Base-by-base conservation (phyloP, 2,329 filamentous ascomycete genomes). In the Plenodomus lindquistii region DNA sequence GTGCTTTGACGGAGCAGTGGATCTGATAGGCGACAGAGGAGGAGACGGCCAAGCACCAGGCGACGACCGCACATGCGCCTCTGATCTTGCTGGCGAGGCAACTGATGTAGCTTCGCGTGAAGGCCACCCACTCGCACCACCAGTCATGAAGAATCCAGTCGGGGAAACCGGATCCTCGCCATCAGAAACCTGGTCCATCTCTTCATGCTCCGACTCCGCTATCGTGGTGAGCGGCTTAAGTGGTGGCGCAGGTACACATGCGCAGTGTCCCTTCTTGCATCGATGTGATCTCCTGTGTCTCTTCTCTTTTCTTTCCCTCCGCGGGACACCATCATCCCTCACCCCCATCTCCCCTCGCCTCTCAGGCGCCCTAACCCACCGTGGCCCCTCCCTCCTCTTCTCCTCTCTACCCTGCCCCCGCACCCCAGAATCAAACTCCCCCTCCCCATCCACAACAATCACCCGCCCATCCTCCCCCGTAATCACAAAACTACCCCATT, bases 401-500 rank as follows among this genome's bases (percentile, higher is more conserved):
- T 16, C 37, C 18, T 37, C 35, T 4, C 35, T 4, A 18, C 6
- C 35, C 4, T 5, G 16, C 27, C 27, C n/a, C 27, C 9, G n/a
- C 15, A 34, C 20, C 8, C 63, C 64, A 20, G 63, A 65, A 40
- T 70, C 66, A 44, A 55, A 66, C 37, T 62, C 64, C 1, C 59
- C 64, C 11, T 61, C 50, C 9, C 45, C 35, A 24, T 62, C 66
- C n/a, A 69, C 54, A 13, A 70, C 41, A 17, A 67, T 46, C 5
- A 70, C 60, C 18, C 62, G 27, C n/a, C 64, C 64, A 40, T 64
- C 51, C 1, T 58, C 47, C 1, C 40, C 50, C 31, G 57, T 55
- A 27, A 70, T 65, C 4, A 71, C 45, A 39, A 67, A 67, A 0
- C 46, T 55, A 0, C 60, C 63, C 57, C 56, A 64, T 27, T 37